These are phyloP conservation scores for Geotrichum reessii DNA, from an alignment of 1,139 yeast species.

Conservation along the genomic window DNA sequence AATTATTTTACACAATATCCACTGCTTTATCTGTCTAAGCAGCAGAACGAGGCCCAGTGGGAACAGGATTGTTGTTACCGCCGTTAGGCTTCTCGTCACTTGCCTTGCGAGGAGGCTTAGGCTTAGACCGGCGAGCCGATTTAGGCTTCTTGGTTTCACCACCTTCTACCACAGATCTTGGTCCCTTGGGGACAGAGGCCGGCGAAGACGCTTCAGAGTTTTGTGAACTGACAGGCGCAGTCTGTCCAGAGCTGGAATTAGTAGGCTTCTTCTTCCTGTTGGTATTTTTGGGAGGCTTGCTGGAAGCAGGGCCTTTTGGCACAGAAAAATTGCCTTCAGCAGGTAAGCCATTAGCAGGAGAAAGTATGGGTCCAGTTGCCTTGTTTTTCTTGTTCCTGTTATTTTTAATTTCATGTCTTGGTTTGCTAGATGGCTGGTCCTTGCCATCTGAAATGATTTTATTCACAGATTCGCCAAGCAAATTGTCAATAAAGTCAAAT, in stretches of 20 bases:
- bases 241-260: neutral
- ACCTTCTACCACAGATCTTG: neutral
- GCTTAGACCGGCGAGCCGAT: neutral
- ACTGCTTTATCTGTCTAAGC: neutral
- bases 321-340: neutral
- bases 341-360: neutral
- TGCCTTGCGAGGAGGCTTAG: constrained; percentile 1
- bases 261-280: neutral
- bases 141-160: neutral
- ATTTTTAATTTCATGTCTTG: neutral
- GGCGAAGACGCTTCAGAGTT: neutral
- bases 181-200: neutral
- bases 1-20: neutral
- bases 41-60: neutral
- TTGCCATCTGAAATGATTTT: neutral
- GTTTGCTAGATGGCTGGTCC: neutral
- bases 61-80: neutral
- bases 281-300: neutral
- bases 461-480: neutral
- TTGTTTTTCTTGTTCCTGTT: neutral
- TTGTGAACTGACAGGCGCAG: neutral
- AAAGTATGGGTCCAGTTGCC: neutral
- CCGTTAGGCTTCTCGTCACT: neutral
- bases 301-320: neutral
- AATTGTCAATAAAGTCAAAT: neutral